phyloP scores from a whole-genome alignment of 306 rosid genomes.

The Cucurbita pepo region DNA sequence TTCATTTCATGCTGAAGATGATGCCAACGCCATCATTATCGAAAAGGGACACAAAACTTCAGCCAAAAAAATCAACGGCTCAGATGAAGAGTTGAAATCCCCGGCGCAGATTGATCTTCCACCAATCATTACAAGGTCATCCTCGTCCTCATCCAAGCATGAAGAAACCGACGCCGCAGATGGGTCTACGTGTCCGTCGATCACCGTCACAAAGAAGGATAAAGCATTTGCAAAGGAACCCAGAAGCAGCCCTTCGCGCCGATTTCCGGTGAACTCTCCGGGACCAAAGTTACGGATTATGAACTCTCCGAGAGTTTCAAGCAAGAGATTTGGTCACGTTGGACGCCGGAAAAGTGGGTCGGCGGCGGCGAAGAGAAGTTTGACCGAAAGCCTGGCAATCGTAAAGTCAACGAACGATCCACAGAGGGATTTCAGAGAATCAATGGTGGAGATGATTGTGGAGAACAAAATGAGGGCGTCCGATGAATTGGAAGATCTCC shows the following conservation, averaged over 20 bases:
- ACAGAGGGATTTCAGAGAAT: slow-evolving; percentile 72
- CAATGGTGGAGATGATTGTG: slow-evolving; percentile 96
- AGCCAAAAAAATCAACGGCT: slow-evolving; percentile 18
- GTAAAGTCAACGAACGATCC: slow-evolving; percentile 75
- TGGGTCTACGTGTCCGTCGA: neutral
- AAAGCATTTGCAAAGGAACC: slow-evolving; percentile 10
- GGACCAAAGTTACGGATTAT: slow-evolving; percentile 39
- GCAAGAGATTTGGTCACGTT: slow-evolving; percentile 15
- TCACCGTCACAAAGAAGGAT: neutral
- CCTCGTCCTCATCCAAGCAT: slow-evolving; percentile 2
- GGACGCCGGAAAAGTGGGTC: slow-evolving; percentile 28
- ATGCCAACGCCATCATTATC: neutral
- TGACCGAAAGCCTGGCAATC: slow-evolving; percentile 57
- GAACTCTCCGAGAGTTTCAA: slow-evolving; percentile 42
- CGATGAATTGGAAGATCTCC: slow-evolving; percentile 88
- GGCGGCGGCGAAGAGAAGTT: slow-evolving; percentile 17
- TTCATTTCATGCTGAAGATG: neutral
- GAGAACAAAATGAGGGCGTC: slow-evolving; percentile 70
- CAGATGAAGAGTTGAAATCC: slow-evolving; percentile 24
- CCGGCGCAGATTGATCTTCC: slow-evolving; percentile 37
- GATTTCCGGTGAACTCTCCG: slow-evolving; percentile 33
- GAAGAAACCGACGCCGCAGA: neutral
- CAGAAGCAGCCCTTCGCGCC: slow-evolving; percentile 18
- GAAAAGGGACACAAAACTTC: slow-evolving; percentile 25
- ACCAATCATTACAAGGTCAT: slow-evolving; percentile 53